Evolutionary conservation across 352 stramenopile species (phyloP), one percentile per base, ranked within the genome.

Genomic region (Phytophthora pseudosyringae): DNA sequence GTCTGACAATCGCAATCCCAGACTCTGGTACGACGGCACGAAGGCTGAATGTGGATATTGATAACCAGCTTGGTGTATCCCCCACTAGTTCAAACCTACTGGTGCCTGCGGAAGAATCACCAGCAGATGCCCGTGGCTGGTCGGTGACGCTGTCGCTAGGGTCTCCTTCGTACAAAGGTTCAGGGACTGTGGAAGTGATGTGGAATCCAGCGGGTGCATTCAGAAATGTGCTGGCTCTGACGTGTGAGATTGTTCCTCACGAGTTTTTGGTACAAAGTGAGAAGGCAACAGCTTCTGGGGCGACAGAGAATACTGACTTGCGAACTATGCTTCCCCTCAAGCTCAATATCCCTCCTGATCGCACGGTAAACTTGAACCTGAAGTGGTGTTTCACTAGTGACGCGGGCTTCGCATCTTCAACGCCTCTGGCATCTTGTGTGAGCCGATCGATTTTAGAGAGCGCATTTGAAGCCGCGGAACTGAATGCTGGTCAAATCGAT

Each of bases 21-120:
- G 55, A 71, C 51, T 69, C 54, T 16, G 21, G n/a, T 16, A 62
- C 51, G 43, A 33, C 35, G 29, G 21, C 18, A 18, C 53, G 57
- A 46, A 65, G 41, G 10, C 33, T 79, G 35, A 76, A 79, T 50
- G 57, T 82, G 33, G 40, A 71, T 16, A 67, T 82, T 32, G 39
- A 35, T 7, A 64, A 78, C 41, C 80, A 90, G 25, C 59, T 78
- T 26, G 67, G 71, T 28, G 64, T 80, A 44, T 85, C 76, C 32
- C 60, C 73, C 11, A 55, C 46, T 4, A 76, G 64, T 4, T 89
- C 73, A 38, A 88, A 64, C 7, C 66, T 96, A 56, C 54, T 93
- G 11, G 67, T 96, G 18, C 80, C 81, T 33, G 73, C 92, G 6
- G 86, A 95, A 75, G 88, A 95, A 65, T 80, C 75, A 10, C 88